A percentile compares a stretch with the other conserved stretches of the same genome.
Evolutionary conservation across 2,329 filamentous ascomycete species (phyloP).

Genomic region (Talaromyces albobiverticillius): DNA sequence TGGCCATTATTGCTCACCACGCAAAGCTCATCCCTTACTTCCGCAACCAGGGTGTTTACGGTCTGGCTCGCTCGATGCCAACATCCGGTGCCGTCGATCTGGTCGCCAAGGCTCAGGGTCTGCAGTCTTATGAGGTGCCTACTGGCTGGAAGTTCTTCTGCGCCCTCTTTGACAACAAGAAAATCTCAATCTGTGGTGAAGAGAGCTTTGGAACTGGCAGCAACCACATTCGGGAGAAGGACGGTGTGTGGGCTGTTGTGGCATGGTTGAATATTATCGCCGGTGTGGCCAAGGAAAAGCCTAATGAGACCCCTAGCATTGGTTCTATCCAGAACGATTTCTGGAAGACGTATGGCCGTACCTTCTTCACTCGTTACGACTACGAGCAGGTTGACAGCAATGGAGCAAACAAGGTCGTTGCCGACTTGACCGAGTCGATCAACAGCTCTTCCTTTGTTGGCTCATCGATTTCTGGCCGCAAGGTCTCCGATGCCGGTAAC

Average conservation of each 20-base stretch:
- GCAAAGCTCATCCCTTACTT: slow-evolving; percentile 97
- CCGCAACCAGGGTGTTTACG: slow-evolving; percentile 93
- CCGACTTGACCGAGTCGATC: slow-evolving; percentile 74
- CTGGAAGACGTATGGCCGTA: slow-evolving; percentile 93
- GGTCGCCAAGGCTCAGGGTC: slow-evolving; percentile 89
- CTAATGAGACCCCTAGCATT: slow-evolving; percentile 81
- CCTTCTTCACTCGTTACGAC: slow-evolving; percentile 98
- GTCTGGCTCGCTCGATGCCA: slow-evolving; percentile 94
- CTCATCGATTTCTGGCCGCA: slow-evolving; percentile 76
- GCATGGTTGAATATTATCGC: slow-evolving; percentile 99
- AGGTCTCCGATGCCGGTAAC: slow-evolving; percentile 85
- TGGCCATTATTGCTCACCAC: slow-evolving; percentile 97
- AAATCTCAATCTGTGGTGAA: slow-evolving; percentile 97
- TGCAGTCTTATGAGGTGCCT: slow-evolving; percentile 92
- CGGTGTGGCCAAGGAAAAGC: slow-evolving; percentile 78
- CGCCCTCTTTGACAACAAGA: slow-evolving; percentile 87
- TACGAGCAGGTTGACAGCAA: slow-evolving; percentile 94
- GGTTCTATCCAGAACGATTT: slow-evolving; percentile 95
- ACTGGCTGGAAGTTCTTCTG: slow-evolving; percentile 99
- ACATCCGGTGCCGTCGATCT: slow-evolving; percentile 94
- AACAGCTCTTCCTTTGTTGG: slow-evolving; percentile 74
- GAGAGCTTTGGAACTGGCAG: slow-evolving; percentile 97
- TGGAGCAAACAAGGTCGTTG: slow-evolving; percentile 85
- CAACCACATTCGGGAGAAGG: slow-evolving; percentile 99
- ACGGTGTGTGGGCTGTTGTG: slow-evolving; percentile 94